Base-by-base conservation (phyloP, 768 basidiomycete genomes). In the Boletus pseudopeckii region DNA sequence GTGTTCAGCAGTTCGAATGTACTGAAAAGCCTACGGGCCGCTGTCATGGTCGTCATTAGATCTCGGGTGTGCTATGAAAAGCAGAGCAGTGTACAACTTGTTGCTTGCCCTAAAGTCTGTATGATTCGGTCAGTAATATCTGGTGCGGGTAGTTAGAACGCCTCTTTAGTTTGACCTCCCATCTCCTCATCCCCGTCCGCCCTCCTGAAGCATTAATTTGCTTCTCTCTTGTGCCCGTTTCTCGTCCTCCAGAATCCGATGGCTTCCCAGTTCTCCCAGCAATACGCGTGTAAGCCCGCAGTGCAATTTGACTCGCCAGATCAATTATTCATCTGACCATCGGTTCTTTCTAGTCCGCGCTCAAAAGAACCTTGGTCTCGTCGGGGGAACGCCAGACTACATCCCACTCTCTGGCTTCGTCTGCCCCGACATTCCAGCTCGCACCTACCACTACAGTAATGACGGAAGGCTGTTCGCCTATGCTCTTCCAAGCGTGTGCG, bases 401-500 rank as follows among this genome's bases (percentile, higher is more conserved):
- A 64, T 74, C 20, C 72, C 83, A 17, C 72, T 90, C 22, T 73
- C 82, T 56, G 81, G 80, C 40, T 90, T 89, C 62, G 71, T 72
- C 53, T 77, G 73, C 33, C 89, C 90, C 43, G 88, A 90, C 41
- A 82, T 79, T 26, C 76, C 90, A 52, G 85, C 86, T 39, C 81
- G 89, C 62, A 86, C 83, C 50, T 89, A 82, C 68, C 79, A 80
- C 60, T 96, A 96, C 73, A 93, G 91, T 67, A 77, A 79, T 52
- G 91, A 97, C 65, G 95, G 94, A 64, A 80, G 90, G 67, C 78
- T 92, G 57, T 92, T 88, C 66, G 93, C 91, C 43, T 91, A 91
- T 74, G 86, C 86, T 42, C 75, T 92, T 64, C 84, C 90, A 41
- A 78, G 75, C 56, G 77, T 77, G 91, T 92, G 60, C 70, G 88